phyloP scores from a whole-genome alignment of 2,329 filamentous ascomycete genomes.

The Diaporthe citriasiana region DNA sequence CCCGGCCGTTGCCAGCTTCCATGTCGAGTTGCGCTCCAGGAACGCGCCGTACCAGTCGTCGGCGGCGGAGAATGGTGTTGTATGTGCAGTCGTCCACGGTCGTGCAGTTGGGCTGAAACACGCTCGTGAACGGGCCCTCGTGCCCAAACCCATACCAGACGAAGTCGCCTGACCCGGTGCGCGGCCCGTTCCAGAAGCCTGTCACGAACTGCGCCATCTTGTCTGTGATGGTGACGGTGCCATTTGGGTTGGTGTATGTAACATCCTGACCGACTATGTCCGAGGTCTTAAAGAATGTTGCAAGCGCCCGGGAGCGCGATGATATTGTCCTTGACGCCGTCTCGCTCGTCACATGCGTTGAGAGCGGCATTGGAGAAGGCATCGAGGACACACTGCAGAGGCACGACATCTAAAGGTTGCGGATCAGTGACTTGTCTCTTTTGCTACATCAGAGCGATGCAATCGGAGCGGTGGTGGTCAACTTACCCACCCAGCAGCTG shows the following conservation, averaged over 20 bases:
- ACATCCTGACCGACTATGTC: conserved; percentile 46
- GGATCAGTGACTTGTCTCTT: not conserved
- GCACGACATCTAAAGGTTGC: not conserved
- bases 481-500: conserved; percentile 45
- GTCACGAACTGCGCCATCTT: conserved; percentile 12
- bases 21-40: conserved; percentile 29
- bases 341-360: conserved; percentile 59
- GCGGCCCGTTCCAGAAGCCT: conserved; percentile 21
- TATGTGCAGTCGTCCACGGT: conserved; percentile 23
- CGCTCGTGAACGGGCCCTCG: conserved; percentile 18
- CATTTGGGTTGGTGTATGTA: conserved; percentile 43
- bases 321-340: conserved; percentile 60
- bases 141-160: conserved; percentile 28
- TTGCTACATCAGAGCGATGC: not conserved
- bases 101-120: conserved; percentile 30
- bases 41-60: conserved; percentile 31
- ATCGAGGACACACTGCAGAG: conserved; percentile 51
- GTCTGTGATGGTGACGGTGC: conserved; percentile 26
- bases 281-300: conserved; percentile 51
- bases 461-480: conserved; percentile 49
- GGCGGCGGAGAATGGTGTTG: conserved; percentile 22
- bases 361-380: conserved; percentile 55
- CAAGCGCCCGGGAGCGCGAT: conserved; percentile 56
- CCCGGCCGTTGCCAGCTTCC: conserved; percentile 14
- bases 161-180: conserved; percentile 1